These are phyloP conservation scores for Aspergillus sclerotioniger DNA, from an alignment of 495 filamentous ascomycete species.

Conservation along the genomic window DNA sequence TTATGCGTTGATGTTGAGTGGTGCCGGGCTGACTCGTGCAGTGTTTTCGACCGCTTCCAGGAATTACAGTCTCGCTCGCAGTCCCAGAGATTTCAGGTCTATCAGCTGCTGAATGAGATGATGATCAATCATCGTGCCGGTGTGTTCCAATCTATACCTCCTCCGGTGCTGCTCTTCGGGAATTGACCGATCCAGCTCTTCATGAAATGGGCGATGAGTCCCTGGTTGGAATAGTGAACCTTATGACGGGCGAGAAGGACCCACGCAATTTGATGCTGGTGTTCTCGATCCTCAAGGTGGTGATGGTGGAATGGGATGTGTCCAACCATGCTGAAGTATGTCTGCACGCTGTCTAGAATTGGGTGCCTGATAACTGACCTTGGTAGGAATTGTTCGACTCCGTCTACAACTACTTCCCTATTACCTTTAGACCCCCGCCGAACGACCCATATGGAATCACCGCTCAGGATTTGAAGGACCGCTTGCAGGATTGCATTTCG, in stretches of 20 bases:
- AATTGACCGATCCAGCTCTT: conserved; percentile 39
- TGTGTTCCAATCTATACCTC: conserved; percentile 32
- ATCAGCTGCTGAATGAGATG: conserved; percentile 62
- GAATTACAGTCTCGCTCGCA: conserved; percentile 64
- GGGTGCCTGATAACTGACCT: conserved; percentile 24
- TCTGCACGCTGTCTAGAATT: neutral
- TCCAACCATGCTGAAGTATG: conserved; percentile 59
- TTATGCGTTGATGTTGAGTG: neutral
- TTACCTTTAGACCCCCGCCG: conserved; percentile 72
- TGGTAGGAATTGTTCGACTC: conserved; percentile 63
- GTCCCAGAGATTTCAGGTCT: conserved; percentile 59
- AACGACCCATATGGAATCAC: conserved; percentile 76
- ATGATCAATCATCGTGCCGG: conserved; percentile 62
- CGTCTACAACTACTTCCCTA: conserved; percentile 77
- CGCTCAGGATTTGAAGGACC: conserved; percentile 67
- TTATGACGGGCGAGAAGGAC: conserved; percentile 75
- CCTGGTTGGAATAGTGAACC: conserved; percentile 60
- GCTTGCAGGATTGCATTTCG: conserved; percentile 70
- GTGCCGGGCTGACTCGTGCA: conserved; percentile 19
- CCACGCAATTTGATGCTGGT: conserved; percentile 76
- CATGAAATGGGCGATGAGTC: conserved; percentile 58
- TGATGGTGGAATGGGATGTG: conserved; percentile 74
- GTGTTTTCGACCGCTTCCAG: conserved; percentile 49
- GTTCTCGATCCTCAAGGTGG: conserved; percentile 68
- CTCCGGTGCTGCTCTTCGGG: neutral